Evolutionary conservation across 2,329 filamentous ascomycete species (phyloP).

Genomic region (Claviceps sp.): DNA sequence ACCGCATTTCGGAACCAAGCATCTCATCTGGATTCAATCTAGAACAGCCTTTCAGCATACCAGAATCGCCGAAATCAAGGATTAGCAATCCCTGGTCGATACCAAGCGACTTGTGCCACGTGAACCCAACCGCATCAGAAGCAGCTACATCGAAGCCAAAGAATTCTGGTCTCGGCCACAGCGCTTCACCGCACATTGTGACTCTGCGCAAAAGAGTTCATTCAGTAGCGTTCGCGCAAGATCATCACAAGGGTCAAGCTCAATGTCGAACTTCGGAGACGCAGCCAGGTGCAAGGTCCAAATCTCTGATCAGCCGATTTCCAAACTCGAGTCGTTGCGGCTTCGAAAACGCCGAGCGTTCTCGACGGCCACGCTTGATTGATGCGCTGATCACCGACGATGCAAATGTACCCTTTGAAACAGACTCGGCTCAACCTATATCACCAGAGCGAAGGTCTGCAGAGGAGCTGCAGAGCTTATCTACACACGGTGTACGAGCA

Average conservation of each 20-base stretch:
- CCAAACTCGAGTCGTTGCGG: not conserved
- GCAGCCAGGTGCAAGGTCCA: not conserved
- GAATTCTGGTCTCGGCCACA: not conserved
- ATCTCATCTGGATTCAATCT: not conserved
- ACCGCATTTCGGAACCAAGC: not conserved
- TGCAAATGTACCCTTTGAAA: not conserved
- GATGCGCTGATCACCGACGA: constrained; percentile 4
- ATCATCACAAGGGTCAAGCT: not conserved
- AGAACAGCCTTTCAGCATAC: not conserved
- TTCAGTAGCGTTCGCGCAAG: constrained; percentile 1
- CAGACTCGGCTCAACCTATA: not conserved
- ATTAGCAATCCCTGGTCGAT: not conserved
- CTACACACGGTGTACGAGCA: constrained; percentile 8
- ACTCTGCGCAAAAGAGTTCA: constrained; percentile 3
- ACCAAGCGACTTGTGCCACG: not conserved
- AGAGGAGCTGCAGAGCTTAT: not conserved
- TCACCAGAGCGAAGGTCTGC: not conserved
- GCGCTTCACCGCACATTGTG: not conserved
- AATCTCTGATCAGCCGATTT: not conserved
- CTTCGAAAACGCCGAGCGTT: not conserved
- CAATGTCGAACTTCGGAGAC: not conserved
- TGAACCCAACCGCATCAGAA: not conserved
- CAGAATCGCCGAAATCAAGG: not conserved
- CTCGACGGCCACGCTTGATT: constrained; percentile 8
- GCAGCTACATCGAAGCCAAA: not conserved